Evolutionary conservation across 257 asterid species (phyloP), one percentile per base, ranked within the genome.

Genomic region (Nicotiana attenuata): DNA sequence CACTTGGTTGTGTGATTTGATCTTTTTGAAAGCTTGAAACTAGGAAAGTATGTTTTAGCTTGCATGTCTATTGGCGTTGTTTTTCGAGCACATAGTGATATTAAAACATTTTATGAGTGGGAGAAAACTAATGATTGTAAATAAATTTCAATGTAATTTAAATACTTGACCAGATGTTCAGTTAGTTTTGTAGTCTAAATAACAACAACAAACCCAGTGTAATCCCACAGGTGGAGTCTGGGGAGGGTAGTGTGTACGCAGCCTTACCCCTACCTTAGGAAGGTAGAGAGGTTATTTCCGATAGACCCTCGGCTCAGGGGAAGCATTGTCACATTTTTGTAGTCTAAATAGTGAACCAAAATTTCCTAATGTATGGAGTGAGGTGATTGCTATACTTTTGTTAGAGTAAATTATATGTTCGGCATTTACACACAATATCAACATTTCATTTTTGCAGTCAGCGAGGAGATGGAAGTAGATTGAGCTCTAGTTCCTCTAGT

Each of bases 381-480:
- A 15, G 41, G 15, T 73, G 24, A 73, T 73, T 47, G 79, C 24
- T 24, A 50, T 35, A 35, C 41, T 22, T 73, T 16, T 73, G 9
- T 73, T 1, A 5, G 57, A 11, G 33, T 20, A 5, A 20, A 38
- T 69, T 73, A 60, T 73, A 22, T 50, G 63, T 11, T 52, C 57
- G 14, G 2, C 45, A 47, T 24, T 22, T 6, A 24, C 79, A 73
- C 61, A 73, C 63, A 71, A 3, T 24, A 73, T 14, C 79, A 19
- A 26, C 41, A 47, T 83, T 61, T 81, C 33, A 78, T 90, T 89
- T 80, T 80, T 68, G 91, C 95, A 93, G 98, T 81, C 85, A 87
- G 83, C 90, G 89, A 38, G 88, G 88, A 65, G 93, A 92, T 82
- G 91, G 87, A 82, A 84, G 82, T 76, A 52, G 87, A 67, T 83